Evolutionary conservation across 805 yeast species (phyloP).

Genomic region (Metschnikowia sp.): DNA sequence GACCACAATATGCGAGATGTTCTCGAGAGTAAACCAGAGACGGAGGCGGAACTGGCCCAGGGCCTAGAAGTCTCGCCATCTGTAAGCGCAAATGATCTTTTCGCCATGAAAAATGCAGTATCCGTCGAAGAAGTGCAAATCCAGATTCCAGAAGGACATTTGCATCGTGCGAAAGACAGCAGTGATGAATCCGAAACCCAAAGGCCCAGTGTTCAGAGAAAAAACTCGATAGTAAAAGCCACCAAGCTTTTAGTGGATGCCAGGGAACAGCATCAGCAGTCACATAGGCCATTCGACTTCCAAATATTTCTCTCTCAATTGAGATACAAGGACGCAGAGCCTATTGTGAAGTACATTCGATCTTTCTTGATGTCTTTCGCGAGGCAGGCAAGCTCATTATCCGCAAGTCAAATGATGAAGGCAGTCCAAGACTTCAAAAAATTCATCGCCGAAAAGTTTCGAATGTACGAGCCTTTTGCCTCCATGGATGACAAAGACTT

Average conservation of each 20-base stretch:
- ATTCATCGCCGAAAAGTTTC: slow-evolving; percentile 65
- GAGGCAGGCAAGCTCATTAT: slow-evolving; percentile 56
- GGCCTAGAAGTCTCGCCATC: neutral
- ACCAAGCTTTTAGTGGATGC: slow-evolving; percentile 23
- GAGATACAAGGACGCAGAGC: slow-evolving; percentile 76
- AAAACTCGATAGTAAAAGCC: slow-evolving; percentile 12
- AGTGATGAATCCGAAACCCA: neutral
- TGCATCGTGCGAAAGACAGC: too few relatives aligned
- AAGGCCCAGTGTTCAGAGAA: slow-evolving; percentile 9
- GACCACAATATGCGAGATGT: neutral
- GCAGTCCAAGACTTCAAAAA: slow-evolving; percentile 71
- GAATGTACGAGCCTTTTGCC: slow-evolving; percentile 68
- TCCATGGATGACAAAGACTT: slow-evolving; percentile 54
- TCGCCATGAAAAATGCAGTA: slow-evolving; percentile 8
- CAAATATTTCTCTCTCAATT: slow-evolving; percentile 73
- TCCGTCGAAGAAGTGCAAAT: slow-evolving; percentile 11
- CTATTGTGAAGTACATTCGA: slow-evolving; percentile 78
- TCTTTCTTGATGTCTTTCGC: slow-evolving; percentile 79
- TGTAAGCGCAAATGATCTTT: neutral
- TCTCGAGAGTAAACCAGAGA: neutral
- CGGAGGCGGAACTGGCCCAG: neutral
- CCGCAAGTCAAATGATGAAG: slow-evolving; percentile 73
- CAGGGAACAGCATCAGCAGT: slow-evolving; percentile 37
- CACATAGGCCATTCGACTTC: slow-evolving; percentile 68
- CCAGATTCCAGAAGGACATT: neutral